Conservation (phyloP, 176 grass and related monocot genomes). For the Musa acuminata region DNA sequence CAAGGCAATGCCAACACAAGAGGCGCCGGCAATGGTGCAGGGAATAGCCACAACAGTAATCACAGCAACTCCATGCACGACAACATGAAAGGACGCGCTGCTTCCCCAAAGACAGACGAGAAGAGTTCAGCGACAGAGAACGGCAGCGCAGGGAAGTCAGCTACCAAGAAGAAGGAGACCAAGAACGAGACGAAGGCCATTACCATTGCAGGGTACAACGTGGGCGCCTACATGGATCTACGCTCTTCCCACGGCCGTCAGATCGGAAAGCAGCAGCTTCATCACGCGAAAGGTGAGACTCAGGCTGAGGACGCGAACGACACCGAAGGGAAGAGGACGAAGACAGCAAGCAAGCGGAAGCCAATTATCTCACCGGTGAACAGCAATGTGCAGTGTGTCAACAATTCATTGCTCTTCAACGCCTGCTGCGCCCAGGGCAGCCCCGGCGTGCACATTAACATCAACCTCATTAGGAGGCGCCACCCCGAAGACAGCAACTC, state of each 20-base stretch:
- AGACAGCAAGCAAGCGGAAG: slow-evolving; percentile 8
- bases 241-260: slow-evolving; percentile 1
- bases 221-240: slow-evolving; percentile 32
- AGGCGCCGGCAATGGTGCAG: too few relatives aligned
- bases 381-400: slow-evolving; percentile 41
- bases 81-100: background rate
- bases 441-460: slow-evolving; percentile 31
- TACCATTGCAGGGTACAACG: slow-evolving; percentile 36
- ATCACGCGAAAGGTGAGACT: background rate
- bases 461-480: slow-evolving; percentile 6
- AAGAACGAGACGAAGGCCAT: slow-evolving; percentile 25
- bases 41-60: background rate
- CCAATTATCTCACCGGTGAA: slow-evolving; percentile 29
- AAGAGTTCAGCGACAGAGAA: background rate
- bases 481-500: background rate
- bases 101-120: background rate
- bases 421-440: slow-evolving; percentile 16
- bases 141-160: background rate
- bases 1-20: background rate
- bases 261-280: slow-evolving; percentile 19
- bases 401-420: slow-evolving; percentile 36
- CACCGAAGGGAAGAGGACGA: background rate
- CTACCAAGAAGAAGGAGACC: background rate
- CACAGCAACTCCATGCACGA: slow-evolving; percentile 6
- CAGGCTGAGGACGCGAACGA: background rate